These are phyloP conservation scores for Hibiscus tridactylites DNA, from an alignment of 345 rosid genomes.

Conservation along the genomic window DNA sequence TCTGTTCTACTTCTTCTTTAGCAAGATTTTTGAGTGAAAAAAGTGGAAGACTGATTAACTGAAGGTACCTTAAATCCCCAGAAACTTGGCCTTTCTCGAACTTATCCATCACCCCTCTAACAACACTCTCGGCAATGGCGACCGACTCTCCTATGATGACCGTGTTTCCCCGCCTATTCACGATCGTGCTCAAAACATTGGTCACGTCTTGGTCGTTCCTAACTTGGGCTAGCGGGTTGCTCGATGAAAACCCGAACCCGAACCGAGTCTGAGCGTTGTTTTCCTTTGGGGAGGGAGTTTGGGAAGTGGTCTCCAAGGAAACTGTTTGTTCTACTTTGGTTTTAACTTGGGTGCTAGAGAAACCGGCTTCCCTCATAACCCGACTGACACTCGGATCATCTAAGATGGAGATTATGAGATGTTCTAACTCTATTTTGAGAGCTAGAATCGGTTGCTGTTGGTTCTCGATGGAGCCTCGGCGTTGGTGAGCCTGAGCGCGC, in stretches of 20 bases:
- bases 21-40: constrained; percentile 36
- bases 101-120: constrained; percentile 43
- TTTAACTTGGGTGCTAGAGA: constrained; percentile 60
- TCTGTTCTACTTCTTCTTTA: constrained; percentile 49
- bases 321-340: constrained; percentile 50
- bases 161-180: constrained; percentile 36
- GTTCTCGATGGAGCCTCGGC: constrained; percentile 68
- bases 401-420: constrained; percentile 50
- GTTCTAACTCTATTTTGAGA: constrained; percentile 59
- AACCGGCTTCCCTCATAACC: constrained; percentile 81
- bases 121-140: constrained; percentile 32
- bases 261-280: constrained; percentile 14
- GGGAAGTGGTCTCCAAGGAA: constrained; percentile 37
- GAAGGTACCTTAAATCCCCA: constrained; percentile 34
- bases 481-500: constrained; percentile 76
- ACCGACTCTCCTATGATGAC: constrained; percentile 45
- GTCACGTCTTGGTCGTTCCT: constrained; percentile 27
- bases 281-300: constrained; percentile 18
- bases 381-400: constrained; percentile 79
- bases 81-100: constrained; percentile 45
- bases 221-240: constrained; percentile 21
- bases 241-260: constrained; percentile 13
- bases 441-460: constrained; percentile 74
- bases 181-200: constrained; percentile 34
- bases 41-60: constrained; percentile 47